These are phyloP conservation scores for Brassica rapa DNA, from an alignment of 345 rosid species.

Conservation along the genomic window DNA sequence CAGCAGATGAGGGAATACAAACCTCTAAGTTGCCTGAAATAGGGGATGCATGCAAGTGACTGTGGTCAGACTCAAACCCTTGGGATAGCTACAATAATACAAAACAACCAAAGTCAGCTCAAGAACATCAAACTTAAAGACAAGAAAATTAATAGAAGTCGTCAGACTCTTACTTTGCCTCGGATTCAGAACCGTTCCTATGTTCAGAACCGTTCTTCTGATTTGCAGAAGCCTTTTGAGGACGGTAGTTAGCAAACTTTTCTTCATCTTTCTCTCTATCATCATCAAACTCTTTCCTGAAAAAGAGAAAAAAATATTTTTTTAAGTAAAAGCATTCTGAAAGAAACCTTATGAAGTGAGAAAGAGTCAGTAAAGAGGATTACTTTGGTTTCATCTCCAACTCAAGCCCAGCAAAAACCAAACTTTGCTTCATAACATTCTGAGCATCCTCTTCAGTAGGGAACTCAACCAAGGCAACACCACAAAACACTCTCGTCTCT, in stretches of 20 bases:
- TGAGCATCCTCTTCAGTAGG: too few species aligned
- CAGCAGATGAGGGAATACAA: background rate
- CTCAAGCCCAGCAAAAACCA: too few species aligned
- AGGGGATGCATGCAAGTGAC: constrained; percentile 94
- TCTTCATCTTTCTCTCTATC: too few species aligned
- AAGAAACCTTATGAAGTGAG: background rate
- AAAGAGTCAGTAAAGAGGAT: constrained; percentile 5
- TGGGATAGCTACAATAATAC: constrained; percentile 63
- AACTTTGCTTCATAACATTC: too few species aligned
- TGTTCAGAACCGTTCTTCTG: too few species aligned
- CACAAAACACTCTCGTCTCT: too few species aligned
- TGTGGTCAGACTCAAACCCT: constrained; percentile 68
- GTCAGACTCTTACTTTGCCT: constrained; percentile 48
- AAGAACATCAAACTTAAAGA: background rate
- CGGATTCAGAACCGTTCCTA: too few species aligned
- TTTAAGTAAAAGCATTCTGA: background rate
- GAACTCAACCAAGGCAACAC: too few species aligned
- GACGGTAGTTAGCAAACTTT: too few species aligned
- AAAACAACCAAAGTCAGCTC: constrained; percentile 20
- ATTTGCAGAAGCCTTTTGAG: too few species aligned
- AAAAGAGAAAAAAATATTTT: background rate
- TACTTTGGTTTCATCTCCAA: too few species aligned
- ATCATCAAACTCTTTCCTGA: too few species aligned
- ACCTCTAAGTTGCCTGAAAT: constrained; percentile 98
- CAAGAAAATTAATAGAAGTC: background rate